A percentile compares a stretch with the other conserved stretches of the same genome.
Evolutionary conservation across 805 yeast species (phyloP).

Genomic region (Zygoascus bituminiphila): DNA sequence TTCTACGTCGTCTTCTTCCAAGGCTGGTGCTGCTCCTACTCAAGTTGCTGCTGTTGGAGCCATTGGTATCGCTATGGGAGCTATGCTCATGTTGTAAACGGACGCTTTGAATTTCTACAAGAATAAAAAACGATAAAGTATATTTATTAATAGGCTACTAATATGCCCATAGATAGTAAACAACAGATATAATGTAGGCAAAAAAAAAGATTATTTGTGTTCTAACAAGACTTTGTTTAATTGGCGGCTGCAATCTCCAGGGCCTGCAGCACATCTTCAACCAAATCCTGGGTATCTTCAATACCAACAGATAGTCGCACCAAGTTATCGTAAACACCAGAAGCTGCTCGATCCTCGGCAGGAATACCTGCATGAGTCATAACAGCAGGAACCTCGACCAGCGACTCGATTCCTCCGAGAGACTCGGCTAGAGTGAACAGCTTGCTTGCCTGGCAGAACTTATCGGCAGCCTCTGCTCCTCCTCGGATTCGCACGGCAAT

Average conservation of each 20-base stretch:
- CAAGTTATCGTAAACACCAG: conserved; percentile 76
- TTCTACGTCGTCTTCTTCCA: conserved; percentile 4
- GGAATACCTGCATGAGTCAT: conserved; percentile 94
- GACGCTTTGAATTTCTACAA: neutral
- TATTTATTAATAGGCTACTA: neutral
- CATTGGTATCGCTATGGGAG: conserved; percentile 5
- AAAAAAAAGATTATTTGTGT: neutral
- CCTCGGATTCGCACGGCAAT: conserved; percentile 80
- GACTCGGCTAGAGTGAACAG: conserved; percentile 83
- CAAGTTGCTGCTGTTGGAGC: conserved; percentile 5
- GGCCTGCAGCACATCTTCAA: conserved; percentile 65
- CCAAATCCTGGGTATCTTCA: conserved; percentile 73
- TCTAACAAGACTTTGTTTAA: neutral
- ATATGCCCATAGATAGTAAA: neutral
- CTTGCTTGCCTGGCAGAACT: conserved; percentile 65
- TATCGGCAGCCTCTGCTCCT: conserved; percentile 67
- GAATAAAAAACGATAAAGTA: neutral
- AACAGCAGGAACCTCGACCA: conserved; percentile 79
- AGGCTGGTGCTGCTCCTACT: conserved; percentile 4
- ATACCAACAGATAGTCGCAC: conserved; percentile 81
- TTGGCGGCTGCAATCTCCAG: conserved; percentile 33
- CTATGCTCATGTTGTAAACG: neutral
- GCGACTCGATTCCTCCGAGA: conserved; percentile 81
- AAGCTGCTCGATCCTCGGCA: conserved; percentile 62
- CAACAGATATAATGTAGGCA: too few relatives aligned